Conservation (phyloP, 768 basidiomycete genomes). For the Mycena galericulata region DNA sequence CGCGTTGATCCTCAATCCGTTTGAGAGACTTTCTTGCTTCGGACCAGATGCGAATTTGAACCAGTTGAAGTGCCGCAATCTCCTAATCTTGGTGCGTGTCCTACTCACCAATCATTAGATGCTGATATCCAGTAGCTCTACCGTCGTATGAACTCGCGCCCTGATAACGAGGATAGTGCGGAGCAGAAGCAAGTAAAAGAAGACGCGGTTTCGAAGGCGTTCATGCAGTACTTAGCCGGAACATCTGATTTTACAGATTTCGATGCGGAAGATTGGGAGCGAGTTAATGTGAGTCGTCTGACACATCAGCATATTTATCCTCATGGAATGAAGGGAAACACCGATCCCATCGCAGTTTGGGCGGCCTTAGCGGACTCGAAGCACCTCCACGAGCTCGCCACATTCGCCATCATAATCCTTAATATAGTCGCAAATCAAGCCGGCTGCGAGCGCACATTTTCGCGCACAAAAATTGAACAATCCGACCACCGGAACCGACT, state of each 20-base stretch:
- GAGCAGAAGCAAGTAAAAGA: neutral
- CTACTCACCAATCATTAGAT: neutral
- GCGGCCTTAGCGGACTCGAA: neutral
- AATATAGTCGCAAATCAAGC: constrained; percentile 11
- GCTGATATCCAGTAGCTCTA: neutral
- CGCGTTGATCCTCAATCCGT: constrained; percentile 41
- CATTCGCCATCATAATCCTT: neutral
- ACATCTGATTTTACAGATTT: constrained; percentile 17
- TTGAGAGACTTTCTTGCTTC: constrained; percentile 43
- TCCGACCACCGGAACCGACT: constrained; percentile 4
- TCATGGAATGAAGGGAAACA: neutral
- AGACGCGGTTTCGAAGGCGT: neutral
- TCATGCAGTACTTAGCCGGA: neutral
- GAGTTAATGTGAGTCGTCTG: neutral
- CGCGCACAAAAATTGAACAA: constrained; percentile 4
- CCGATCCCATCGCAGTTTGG: constrained; percentile 9
- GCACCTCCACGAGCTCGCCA: neutral
- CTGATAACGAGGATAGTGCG: neutral
- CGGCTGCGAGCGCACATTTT: constrained; percentile 16
- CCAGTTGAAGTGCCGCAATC: constrained; percentile 20
- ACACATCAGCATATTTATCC: neutral
- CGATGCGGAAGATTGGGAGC: neutral
- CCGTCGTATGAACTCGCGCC: neutral
- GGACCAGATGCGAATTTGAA: constrained; percentile 40
- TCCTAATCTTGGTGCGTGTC: neutral